phyloP scores from a whole-genome alignment of 441 rosid genomes.

The Populus hybrid region DNA sequence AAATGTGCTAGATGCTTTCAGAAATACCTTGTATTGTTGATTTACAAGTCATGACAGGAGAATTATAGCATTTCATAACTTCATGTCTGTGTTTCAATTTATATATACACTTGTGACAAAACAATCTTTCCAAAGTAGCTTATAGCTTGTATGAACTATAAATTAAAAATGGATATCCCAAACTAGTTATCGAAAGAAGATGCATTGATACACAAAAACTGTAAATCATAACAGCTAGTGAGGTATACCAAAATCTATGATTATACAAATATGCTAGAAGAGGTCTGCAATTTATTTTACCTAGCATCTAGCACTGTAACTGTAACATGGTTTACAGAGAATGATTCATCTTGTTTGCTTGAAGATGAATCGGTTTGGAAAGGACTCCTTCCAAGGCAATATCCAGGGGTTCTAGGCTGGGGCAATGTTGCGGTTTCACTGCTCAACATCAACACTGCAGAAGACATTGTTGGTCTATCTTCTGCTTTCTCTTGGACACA shows the following conservation, averaged over 20 bases:
- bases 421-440: conserved; percentile 55
- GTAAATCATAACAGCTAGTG: background rate
- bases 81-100: background rate
- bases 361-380: conserved; percentile 61
- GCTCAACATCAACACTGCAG: conserved; percentile 57
- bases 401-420: conserved; percentile 70
- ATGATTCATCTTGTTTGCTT: conserved; percentile 51
- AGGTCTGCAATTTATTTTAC: conserved; percentile 18
- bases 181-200: background rate
- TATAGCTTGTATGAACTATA: background rate
- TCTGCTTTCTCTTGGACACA: too few species aligned
- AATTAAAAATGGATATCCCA: background rate
- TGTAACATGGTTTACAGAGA: conserved; percentile 72
- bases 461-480: conserved; percentile 21
- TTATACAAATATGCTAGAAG: background rate
- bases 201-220: background rate
- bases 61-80: too few species aligned
- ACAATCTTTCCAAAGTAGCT: background rate
- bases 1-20: too few species aligned
- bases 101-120: background rate
- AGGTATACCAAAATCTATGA: background rate
- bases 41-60: too few species aligned
- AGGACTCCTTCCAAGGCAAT: conserved; percentile 53
- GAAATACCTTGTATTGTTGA: conserved; percentile 5
- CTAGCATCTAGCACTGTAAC: conserved; percentile 68